Conservation (phyloP, 768 basidiomycete species). For the Phaffia tasmanica region DNA sequence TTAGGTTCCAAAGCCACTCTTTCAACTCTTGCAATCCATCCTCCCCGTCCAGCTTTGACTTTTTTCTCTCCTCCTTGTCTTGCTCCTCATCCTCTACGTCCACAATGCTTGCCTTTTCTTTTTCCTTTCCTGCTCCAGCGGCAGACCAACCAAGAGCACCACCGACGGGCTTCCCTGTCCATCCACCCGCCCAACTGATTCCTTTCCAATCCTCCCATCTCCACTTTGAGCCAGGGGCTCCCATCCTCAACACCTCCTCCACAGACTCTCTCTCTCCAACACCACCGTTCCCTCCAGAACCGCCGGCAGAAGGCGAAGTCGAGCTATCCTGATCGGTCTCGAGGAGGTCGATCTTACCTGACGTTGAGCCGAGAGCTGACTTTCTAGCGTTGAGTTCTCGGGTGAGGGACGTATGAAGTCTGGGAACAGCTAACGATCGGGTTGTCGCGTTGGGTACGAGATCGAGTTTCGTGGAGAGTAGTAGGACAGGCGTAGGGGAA, state of each 20-base stretch:
- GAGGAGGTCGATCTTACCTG: slow-evolving; percentile 19
- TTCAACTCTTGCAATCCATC: slow-evolving; percentile 23
- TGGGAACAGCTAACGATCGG: slow-evolving; percentile 20
- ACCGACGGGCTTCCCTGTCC: slow-evolving; percentile 4
- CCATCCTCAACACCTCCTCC: slow-evolving; percentile 16
- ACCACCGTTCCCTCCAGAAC: background rate
- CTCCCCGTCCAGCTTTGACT: background rate
- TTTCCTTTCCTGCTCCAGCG: background rate
- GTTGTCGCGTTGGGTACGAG: slow-evolving; percentile 12
- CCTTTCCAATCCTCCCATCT: slow-evolving; percentile 26
- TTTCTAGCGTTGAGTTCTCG: slow-evolving; percentile 25
- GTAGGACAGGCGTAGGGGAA: slow-evolving; percentile 17
- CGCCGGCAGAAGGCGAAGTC: no score
- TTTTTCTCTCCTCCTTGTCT: slow-evolving; percentile 4
- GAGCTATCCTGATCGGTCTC: background rate
- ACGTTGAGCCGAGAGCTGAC: background rate
- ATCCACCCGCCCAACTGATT: slow-evolving; percentile 22
- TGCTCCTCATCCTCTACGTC: background rate
- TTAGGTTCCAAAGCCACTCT: slow-evolving; percentile 23
- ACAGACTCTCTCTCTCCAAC: slow-evolving; percentile 1
- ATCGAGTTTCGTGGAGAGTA: slow-evolving; percentile 21
- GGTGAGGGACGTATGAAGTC: slow-evolving; percentile 19
- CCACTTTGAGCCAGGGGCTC: slow-evolving; percentile 13
- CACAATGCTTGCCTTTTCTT: background rate
- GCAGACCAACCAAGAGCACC: no score